Base-by-base conservation (phyloP, 352 stramenopile genomes). In the Globisporangium radiosum region DNA sequence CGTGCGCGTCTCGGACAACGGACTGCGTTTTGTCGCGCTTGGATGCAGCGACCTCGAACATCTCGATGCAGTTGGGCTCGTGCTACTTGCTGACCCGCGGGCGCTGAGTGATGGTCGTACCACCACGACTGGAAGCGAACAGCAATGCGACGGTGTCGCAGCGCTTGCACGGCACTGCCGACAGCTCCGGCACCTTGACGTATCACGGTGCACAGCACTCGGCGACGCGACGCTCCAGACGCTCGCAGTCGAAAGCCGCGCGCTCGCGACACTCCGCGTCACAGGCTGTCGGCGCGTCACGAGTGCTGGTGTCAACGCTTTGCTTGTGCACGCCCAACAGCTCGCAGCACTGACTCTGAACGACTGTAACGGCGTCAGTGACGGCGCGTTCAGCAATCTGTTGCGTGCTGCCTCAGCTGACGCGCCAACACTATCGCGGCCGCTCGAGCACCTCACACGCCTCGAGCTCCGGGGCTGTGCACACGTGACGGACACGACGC, bases 1-100 rank as follows among this genome's bases (percentile, higher is more conserved):
- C 50, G 49, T 57, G 54, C 68, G 74, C 25, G 57, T 93, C 2
- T 79, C 83, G 1, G 76, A 89, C 38, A 52, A 77, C 15, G 83
- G 83, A 4, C 53, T 93, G 19, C 72, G 71, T 0, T 67, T 81
- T 45, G 39, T 89, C 39, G 71, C 75, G 1, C 48, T 64, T 10
- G 73, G 81, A 0, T 90, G 81, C 50, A 66, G 70, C 11, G 68
- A 84, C 5, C 58, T 93, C 5, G 13, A 55, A 6, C 62, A 71
- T 49, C 47, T 93, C 44, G 70, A 86, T 43, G 64, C 72, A 4
- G 63, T 68, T 6, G 72, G 70, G 0, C 66, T 89, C 13, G 17
- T 64, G 6, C 70, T 88, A 2, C 68, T 93, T 5, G 73, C 68
- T 0, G 76, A 83, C n/a, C 52, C 64, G 7, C 57, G 56, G 13